Evolutionary conservation across 345 rosid genomes (phyloP).

Genomic region (Trapa incisa): DNA sequence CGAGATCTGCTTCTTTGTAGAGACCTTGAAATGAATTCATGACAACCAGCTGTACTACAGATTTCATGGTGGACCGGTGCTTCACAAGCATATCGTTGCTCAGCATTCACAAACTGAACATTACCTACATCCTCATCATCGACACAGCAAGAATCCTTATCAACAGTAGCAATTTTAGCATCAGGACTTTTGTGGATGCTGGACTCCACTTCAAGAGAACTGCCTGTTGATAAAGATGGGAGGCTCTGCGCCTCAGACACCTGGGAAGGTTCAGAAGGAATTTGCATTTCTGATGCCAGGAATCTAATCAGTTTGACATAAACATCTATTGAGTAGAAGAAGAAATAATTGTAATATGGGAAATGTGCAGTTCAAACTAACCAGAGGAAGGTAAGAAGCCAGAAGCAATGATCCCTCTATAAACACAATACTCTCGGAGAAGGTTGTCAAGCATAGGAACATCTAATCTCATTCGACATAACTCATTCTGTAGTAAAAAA

Average conservation of each 20-base stretch:
- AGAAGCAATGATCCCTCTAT: constrained; percentile 72
- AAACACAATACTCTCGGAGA: constrained; percentile 80
- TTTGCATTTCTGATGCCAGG: constrained; percentile 27
- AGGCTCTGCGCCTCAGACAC: constrained; percentile 29
- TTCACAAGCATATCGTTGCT: constrained; percentile 45
- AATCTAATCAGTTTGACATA: constrained; percentile 5
- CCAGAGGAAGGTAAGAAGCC: constrained; percentile 23
- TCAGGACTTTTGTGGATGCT: constrained; percentile 37
- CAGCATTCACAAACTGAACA: constrained; percentile 38
- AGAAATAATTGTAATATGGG: constrained; percentile 7
- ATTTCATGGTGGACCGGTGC: constrained; percentile 36
- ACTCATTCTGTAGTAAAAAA: constrained; percentile 59
- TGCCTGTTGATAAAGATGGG: constrained; percentile 30
- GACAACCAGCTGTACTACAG: constrained; percentile 78
- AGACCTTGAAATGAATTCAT: constrained; percentile 30
- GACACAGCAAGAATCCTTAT: constrained; percentile 28
- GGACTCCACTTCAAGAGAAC: constrained; percentile 43
- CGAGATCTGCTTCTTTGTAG: constrained; percentile 35
- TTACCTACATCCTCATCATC: constrained; percentile 31
- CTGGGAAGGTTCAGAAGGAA: constrained; percentile 24
- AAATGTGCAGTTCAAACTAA: constrained; percentile 18
- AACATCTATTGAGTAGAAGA: background rate
- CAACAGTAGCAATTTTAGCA: constrained; percentile 32
- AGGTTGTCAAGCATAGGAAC: constrained; percentile 69
- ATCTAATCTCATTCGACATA: constrained; percentile 77